Evolutionary conservation across 805 yeast genomes (phyloP).

Genomic region (Schizosaccharomyces osmophilus): DNA sequence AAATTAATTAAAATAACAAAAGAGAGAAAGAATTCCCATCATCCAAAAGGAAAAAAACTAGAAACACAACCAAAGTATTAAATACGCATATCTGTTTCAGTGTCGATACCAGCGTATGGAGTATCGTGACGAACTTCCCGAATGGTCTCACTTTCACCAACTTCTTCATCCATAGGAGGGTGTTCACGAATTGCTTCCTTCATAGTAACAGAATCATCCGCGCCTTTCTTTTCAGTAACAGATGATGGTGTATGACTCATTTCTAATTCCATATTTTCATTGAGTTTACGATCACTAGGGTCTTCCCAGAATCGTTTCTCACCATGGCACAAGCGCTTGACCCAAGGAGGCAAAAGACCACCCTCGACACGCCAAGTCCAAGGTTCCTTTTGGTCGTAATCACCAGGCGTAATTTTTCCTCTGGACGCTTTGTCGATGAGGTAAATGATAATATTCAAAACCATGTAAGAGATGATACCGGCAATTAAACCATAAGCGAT

Average conservation of each 20-base stretch:
- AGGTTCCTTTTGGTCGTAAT: conserved; percentile 8
- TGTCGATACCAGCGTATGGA: neutral
- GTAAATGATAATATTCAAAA: conserved; percentile 6
- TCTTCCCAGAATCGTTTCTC: conserved; percentile 3
- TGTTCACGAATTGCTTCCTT: neutral
- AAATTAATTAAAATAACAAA: neutral
- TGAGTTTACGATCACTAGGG: neutral
- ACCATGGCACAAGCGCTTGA: conserved; percentile 2
- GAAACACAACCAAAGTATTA: neutral
- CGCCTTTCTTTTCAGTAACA: neutral
- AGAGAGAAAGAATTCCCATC: neutral
- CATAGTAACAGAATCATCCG: neutral
- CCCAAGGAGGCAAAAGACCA: conserved; percentile 5
- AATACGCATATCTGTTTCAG: neutral
- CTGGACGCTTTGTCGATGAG: conserved; percentile 5
- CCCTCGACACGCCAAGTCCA: conserved; percentile 8
- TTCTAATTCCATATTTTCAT: neutral
- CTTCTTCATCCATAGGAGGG: neutral
- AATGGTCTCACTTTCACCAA: neutral
- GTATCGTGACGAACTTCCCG: neutral
- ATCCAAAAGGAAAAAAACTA: too few species aligned
- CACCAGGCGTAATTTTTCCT: conserved; percentile 7
- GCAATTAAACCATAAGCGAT: conserved; percentile 10
- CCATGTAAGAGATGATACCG: conserved; percentile 8
- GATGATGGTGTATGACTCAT: neutral